Evolutionary conservation across 495 filamentous ascomycete species (phyloP).

Genomic region (Schizothecium vesticola): DNA sequence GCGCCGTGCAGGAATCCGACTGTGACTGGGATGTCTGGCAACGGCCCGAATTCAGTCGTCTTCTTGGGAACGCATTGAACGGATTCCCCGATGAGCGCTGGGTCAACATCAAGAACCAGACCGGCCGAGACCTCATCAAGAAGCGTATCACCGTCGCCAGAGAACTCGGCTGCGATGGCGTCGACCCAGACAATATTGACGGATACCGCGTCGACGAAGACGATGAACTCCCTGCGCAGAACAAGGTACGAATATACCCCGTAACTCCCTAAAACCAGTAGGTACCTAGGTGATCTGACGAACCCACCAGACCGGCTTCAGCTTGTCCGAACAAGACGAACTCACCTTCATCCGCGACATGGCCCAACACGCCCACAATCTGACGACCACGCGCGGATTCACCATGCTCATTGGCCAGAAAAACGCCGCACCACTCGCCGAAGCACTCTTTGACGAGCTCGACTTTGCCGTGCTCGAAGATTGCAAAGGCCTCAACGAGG

Average conservation of each 20-base stretch:
- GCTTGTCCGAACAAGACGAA: constrained; percentile 47
- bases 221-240: not conserved
- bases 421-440: constrained; percentile 56
- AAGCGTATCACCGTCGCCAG: constrained; percentile 50
- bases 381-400: constrained; percentile 43
- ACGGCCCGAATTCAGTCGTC: no score
- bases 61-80: constrained; percentile 48
- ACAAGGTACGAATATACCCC: no score
- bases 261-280: no score
- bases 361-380: constrained; percentile 41
- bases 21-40: constrained; percentile 38
- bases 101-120: constrained; percentile 52
- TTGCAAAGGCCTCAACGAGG: constrained; percentile 53
- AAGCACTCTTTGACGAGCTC: constrained; percentile 45
- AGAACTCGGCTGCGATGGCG: constrained; percentile 59
- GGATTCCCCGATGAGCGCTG: constrained; percentile 67
- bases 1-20: constrained; percentile 53
- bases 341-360: constrained; percentile 56
- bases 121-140: constrained; percentile 54
- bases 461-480: constrained; percentile 70
- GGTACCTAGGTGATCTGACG: no score
- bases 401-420: constrained; percentile 55
- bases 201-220: constrained; percentile 46
- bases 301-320: constrained; percentile 52
- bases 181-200: constrained; percentile 70